Conservation (phyloP, 257 asterid genomes). For the Salvia splendens region DNA sequence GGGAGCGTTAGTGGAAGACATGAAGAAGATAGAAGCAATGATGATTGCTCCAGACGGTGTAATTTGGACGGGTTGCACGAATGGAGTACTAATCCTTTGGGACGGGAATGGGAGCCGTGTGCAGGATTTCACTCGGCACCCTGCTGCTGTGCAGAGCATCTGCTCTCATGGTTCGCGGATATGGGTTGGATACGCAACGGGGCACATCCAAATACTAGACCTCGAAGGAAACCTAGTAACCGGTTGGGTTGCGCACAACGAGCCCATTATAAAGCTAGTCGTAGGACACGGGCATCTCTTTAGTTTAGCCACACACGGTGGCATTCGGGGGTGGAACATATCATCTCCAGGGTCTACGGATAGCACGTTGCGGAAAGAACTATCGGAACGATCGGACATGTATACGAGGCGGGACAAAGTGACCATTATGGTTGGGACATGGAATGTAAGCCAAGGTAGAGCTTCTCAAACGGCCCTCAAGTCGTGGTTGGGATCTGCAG, state of each 20-base stretch:
- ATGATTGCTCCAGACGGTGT: conserved; percentile 67
- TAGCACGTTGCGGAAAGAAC: conserved; percentile 51
- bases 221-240: conserved; percentile 70
- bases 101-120: conserved; percentile 84
- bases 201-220: conserved; percentile 70
- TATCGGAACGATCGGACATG: conserved; percentile 47
- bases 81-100: conserved; percentile 83
- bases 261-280: conserved; percentile 66
- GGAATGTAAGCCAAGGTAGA: conserved; percentile 98
- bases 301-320: conserved; percentile 92
- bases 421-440: conserved; percentile 70
- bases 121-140: conserved; percentile 69
- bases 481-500: conserved; percentile 84
- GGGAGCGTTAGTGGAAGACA: conserved; percentile 76
- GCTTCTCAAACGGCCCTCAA: conserved; percentile 73
- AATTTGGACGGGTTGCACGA: conserved; percentile 88
- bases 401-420: conserved; percentile 59
- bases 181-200: conserved; percentile 89
- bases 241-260: conserved; percentile 80
- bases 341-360: conserved; percentile 86
- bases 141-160: conserved; percentile 57
- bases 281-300: conserved; percentile 57
- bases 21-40: conserved; percentile 68
- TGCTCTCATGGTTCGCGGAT: conserved; percentile 62
- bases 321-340: conserved; percentile 89